Base-by-base conservation (phyloP, 2,329 filamentous ascomycete genomes). In the Cercospora sesami region DNA sequence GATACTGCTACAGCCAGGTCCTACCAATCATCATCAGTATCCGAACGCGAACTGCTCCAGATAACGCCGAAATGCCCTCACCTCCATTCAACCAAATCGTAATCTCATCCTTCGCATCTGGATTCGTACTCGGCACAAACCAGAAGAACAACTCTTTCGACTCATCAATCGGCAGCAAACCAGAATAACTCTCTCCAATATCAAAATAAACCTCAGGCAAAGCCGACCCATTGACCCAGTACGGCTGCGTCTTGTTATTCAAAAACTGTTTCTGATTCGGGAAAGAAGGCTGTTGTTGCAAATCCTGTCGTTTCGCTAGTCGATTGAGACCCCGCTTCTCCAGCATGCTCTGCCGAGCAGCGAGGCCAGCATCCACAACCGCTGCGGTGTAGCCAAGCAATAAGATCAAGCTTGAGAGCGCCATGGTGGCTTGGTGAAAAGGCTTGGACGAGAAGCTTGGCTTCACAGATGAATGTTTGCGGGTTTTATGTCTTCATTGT, bases 51-150 rank as follows among this genome's bases (percentile, higher is more conserved):
- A 31, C 30, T 9, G 30, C 2, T 2, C 30, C 1, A 31, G 30
- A 31, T 31, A 31, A 31, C 8, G 30, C 30, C 7, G 7, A 7
- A 2, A 5, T 7, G 18, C 3, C 9, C 60, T 31, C 23, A 53
- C 60, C 60, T 63, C 60, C 60, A 53, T 63, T 63, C 21, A 63
- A 18, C 75, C 76, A 79, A 33, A 79, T 75, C 0, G 70, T 68
- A n/a, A 79, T 73, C 59, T 79, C 77, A 55, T 84, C 82, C 4
- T 78, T 78, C 14, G 80, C 80, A 16, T 77, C 76, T 2, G 80
- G 79, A 55, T 82, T 80, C 5, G 77, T 78, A 2, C 81, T 81
- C 45, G 83, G 83, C 68, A 83, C 83, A 69, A 83, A 83, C 80
- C 81, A 80, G 69, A 84, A 85, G 72, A 80, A 85, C 0, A 85